These are phyloP conservation scores for Tillandsia fasciculata DNA, from an alignment of 176 grass and related monocot species.

Conservation along the genomic window DNA sequence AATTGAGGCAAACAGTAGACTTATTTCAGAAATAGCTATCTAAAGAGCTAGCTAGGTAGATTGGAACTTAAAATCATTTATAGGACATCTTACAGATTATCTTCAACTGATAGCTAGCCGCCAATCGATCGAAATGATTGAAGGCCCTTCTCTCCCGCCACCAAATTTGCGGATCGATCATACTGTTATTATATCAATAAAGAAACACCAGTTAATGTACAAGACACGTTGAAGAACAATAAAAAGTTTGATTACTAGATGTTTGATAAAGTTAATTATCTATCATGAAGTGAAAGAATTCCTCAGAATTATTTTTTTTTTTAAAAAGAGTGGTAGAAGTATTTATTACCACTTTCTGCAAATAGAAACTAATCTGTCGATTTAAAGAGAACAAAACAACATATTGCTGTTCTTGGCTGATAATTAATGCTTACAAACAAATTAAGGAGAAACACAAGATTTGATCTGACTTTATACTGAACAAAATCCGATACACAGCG, in stretches of 20 bases:
- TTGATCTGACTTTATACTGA: not conserved
- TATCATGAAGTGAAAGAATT: not conserved
- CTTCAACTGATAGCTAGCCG: not conserved
- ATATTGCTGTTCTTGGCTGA: not conserved
- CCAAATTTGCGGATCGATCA: not conserved
- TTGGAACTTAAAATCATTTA: not conserved
- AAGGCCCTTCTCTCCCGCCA: not conserved
- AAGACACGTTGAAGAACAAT: slow-evolving; percentile 1
- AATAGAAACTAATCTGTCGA: not conserved
- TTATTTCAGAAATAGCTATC: not conserved
- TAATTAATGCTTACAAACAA: not conserved
- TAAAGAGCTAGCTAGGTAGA: not conserved
- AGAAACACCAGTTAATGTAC: not conserved
- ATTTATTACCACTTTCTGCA: not conserved
- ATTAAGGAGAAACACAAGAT: not conserved
- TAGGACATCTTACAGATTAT: slow-evolving; percentile 2
- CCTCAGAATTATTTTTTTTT: not conserved
- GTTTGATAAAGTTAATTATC: no score
- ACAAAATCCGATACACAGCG: not conserved
- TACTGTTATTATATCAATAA: not conserved
- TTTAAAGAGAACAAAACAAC: not conserved
- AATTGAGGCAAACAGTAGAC: not conserved
- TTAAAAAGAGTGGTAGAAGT: not conserved
- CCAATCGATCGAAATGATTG: not conserved
- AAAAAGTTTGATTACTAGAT: not conserved